These are phyloP conservation scores for Lipomyces lipofer DNA, from an alignment of 805 yeast genomes.

Conservation along the genomic window DNA sequence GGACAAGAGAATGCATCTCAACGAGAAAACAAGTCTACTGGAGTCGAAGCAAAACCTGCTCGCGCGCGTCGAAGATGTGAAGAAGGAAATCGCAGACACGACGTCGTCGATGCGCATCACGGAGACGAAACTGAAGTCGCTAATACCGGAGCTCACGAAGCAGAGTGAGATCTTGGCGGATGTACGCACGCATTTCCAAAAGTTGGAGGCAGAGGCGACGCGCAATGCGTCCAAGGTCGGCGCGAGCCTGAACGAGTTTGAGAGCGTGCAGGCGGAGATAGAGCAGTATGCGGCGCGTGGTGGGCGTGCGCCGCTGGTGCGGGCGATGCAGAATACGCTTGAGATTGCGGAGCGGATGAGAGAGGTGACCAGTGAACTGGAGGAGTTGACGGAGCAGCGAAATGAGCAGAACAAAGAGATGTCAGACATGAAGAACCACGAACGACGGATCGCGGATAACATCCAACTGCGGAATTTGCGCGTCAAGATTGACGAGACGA, in stretches of 20 bases:
- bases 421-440: conserved; percentile 41
- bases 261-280: conserved; percentile 41
- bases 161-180: conserved; percentile 8
- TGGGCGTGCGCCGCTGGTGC: conserved; percentile 4
- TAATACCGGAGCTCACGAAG: conserved; percentile 11
- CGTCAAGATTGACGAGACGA: conserved; percentile 43
- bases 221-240: conserved; percentile 13
- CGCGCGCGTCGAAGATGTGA: conserved; percentile 24
- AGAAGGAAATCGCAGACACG: conserved; percentile 39
- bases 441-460: conserved; percentile 64
- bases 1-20: conserved; percentile 54
- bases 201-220: conserved; percentile 24
- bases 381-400: conserved; percentile 27
- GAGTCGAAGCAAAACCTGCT: conserved; percentile 46
- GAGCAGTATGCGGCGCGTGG: conserved; percentile 30
- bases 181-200: conserved; percentile 12
- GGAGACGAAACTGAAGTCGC: conserved; percentile 9
- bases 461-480: conserved; percentile 55
- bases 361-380: conserved; percentile 34
- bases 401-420: conserved; percentile 38
- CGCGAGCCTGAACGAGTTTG: conserved; percentile 33
- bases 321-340: conserved; percentile 7
- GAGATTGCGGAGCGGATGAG: conserved; percentile 33
- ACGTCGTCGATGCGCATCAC: conserved; percentile 43
- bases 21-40: conserved; percentile 53